Percentiles rank a stretch among this genome's conserved stretches.
Evolutionary conservation across 306 rosid species (phyloP).

Genomic region (Pterocarpus macrocarpus): DNA sequence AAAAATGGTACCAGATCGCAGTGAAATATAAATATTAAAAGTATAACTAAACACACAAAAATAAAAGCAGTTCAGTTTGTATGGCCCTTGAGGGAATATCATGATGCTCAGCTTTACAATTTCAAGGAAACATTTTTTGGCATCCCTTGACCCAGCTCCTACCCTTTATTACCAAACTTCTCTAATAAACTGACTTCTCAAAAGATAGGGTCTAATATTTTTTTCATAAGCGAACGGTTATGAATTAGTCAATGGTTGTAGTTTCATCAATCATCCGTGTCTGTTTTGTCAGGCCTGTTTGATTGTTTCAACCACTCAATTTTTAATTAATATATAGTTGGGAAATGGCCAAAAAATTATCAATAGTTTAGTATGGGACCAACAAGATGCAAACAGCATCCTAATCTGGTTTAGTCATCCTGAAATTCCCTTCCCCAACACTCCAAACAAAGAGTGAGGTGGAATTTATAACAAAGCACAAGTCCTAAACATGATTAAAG

Average conservation of each 20-base stretch:
- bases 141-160: slow-evolving; percentile 16
- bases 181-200: background rate
- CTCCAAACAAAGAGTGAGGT: background rate
- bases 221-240: background rate
- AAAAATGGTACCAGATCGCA: too few species aligned
- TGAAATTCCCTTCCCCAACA: background rate
- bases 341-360: background rate
- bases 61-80: too few species aligned
- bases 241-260: slow-evolving; percentile 50
- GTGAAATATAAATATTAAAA: too few species aligned
- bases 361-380: background rate
- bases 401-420: background rate
- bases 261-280: background rate
- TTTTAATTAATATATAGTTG: background rate
- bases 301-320: slow-evolving; percentile 37
- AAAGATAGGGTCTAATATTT: slow-evolving; percentile 10
- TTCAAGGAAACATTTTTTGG: background rate
- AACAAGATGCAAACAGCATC: background rate
- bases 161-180: background rate
- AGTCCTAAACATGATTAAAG: slow-evolving; percentile 38
- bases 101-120: too few species aligned
- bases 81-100: too few species aligned
- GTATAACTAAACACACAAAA: too few species aligned
- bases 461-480: slow-evolving; percentile 11
- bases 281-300: slow-evolving; percentile 8